Evolutionary conservation across 129 eudicot species (phyloP), one percentile per base, ranked within the genome.

Genomic region (Tagetes patula): DNA sequence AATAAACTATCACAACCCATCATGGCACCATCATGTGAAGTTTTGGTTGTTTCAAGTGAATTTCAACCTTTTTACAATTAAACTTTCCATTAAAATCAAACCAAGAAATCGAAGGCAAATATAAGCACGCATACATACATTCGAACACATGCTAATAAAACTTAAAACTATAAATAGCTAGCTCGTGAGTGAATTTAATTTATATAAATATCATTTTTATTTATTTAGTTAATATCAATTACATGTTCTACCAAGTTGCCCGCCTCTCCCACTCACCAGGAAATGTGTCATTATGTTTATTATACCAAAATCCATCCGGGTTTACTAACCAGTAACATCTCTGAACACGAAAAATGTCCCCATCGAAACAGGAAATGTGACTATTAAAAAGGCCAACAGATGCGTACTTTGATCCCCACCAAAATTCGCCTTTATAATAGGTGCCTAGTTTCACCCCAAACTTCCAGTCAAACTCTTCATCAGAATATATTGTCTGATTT

Each of bases 281-380:
- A 60, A 60, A 60, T 60, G 43, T 36, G 27, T 4, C 20, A 12
- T 60, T 60, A 37, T 4, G 6, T 36, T 5, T 27, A 60, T 60
- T 8, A 36, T 60, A 60, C 66, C 66, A 60, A 2, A 60, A 34
- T 60, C 66, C 43, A 60, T 60, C 66, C 0, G 43, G 27, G 34
- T 36, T 60, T 36, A 60, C 66, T 36, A 60, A 60, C 66, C 43
- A 60, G 27, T 60, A 60, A 53, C 69, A 65, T 20, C 69, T 65
- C 20, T 41, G 69, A 65, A 40, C 36, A 42, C 8, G 7, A 3
- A 65, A 65, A 65, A 65, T 30, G 14, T 60, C 14, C 34, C 66
- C 43, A 12, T 60, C 4, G 20, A 34, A 60, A 60, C 43, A 60
- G 36, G 27, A 60, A 60, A 60, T 60, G 43, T 36, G 42, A 60